Evolutionary conservation across 192 early-diverging fungal genomes (phyloP).

Genomic region (Linnemannia exigua): DNA sequence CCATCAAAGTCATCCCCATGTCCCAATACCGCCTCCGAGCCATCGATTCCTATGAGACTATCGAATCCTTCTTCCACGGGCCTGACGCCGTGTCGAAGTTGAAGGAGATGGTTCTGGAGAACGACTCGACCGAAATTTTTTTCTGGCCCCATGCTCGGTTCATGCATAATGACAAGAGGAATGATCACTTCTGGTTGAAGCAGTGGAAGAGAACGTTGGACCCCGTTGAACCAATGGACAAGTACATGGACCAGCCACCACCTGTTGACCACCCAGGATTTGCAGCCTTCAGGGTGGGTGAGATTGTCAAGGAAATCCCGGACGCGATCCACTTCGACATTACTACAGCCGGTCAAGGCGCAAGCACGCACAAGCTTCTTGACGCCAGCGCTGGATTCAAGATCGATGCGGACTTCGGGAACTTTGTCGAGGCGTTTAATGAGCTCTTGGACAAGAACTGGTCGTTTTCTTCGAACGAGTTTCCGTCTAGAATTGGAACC

Average conservation of each 20-base stretch:
- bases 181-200: neutral
- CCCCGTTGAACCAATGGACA: neutral
- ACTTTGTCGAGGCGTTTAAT: neutral
- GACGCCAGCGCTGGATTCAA: neutral
- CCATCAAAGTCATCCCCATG: constrained; percentile 25
- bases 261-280: neutral
- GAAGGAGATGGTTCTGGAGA: neutral
- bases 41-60: neutral
- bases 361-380: neutral
- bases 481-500: neutral
- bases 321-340: neutral
- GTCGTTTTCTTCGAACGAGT: neutral
- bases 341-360: neutral
- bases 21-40: neutral
- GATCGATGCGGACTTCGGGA: neutral
- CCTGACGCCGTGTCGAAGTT: neutral
- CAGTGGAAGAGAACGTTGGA: neutral
- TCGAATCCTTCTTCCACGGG: neutral
- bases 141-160: neutral
- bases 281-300: neutral
- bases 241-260: neutral
- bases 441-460: neutral
- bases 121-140: neutral
- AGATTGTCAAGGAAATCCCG: neutral
- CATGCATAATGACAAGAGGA: neutral